A percentile compares a stretch with the other conserved stretches of the same genome.
phyloP scores from a whole-genome alignment of 78 protist genomes.

The Protostelium mycophagum region DNA sequence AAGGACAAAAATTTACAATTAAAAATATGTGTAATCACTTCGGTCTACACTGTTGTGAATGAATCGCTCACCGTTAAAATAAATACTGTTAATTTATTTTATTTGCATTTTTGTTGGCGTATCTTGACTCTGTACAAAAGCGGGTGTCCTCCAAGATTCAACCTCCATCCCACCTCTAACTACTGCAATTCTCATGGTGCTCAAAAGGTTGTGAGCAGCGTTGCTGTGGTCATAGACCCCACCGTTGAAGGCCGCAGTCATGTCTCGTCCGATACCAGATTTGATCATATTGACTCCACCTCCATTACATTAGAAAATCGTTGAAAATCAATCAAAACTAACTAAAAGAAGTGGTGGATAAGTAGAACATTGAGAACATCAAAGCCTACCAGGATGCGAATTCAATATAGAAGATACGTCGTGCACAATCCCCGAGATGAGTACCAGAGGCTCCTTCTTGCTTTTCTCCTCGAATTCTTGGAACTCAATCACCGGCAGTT shows the following conservation, averaged over 20 bases:
- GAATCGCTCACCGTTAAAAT: no score
- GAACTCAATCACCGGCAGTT: conserved; percentile 3
- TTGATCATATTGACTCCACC: conserved; percentile 49
- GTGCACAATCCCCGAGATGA: conserved; percentile 30
- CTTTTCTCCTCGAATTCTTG: conserved; percentile 13
- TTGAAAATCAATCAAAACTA: no score
- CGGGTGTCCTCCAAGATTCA: no score
- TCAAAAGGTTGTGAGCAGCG: conserved; percentile 58
- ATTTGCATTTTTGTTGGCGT: no score
- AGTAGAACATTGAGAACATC: no score
- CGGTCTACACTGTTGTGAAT: no score
- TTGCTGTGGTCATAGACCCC: conserved; percentile 42
- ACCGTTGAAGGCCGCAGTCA: conserved; percentile 52
- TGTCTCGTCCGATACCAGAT: conserved; percentile 49
- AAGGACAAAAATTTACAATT: no score
- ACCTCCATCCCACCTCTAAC: background rate
- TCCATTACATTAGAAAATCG: no score
- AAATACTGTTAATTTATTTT: no score
- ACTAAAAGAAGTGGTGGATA: no score
- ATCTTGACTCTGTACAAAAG: no score
- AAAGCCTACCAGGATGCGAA: conserved; percentile 22
- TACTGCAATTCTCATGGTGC: conserved; percentile 30
- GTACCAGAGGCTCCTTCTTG: conserved; percentile 13
- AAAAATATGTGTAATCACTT: no score
- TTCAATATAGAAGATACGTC: conserved; percentile 23